Evolutionary conservation across 345 rosid genomes (phyloP).

Genomic region (Excoecaria cochinchinensis): DNA sequence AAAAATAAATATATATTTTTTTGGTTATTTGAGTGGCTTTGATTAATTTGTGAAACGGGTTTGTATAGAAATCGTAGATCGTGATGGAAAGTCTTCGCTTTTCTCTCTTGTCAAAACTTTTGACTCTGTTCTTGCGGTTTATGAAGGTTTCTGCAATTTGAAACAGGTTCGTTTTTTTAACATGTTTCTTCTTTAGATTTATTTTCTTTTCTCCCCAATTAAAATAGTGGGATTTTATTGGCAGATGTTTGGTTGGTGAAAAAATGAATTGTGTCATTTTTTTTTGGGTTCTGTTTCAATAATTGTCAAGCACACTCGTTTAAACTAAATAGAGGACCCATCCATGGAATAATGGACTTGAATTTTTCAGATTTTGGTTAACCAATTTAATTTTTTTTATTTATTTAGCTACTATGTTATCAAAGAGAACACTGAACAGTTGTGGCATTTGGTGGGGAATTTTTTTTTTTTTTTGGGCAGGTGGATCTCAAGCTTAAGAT

Average conservation of each 20-base stretch:
- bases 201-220: background rate
- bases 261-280: background rate
- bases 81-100: conserved; percentile 31
- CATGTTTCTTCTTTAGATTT: background rate
- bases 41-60: conserved; percentile 17
- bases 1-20: background rate
- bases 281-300: background rate
- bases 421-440: background rate
- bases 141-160: conserved; percentile 40
- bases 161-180: conserved; percentile 29
- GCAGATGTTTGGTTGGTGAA: conserved; percentile 8
- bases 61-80: conserved; percentile 27
- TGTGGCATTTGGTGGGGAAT: conserved; percentile 1
- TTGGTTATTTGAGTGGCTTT: conserved; percentile 4
- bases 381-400: too few relatives aligned
- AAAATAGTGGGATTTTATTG: background rate
- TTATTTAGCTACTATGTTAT: background rate
- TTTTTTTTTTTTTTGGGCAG: conserved; percentile 16
- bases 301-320: background rate
- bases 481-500: conserved; percentile 38
- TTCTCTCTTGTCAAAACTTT: conserved; percentile 36
- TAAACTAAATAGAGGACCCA: background rate
- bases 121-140: conserved; percentile 36
- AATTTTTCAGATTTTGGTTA: too few relatives aligned
- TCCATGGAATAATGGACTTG: background rate